Conservation (phyloP, 2,329 filamentous ascomycete species). For the Fusarium setosum region DNA sequence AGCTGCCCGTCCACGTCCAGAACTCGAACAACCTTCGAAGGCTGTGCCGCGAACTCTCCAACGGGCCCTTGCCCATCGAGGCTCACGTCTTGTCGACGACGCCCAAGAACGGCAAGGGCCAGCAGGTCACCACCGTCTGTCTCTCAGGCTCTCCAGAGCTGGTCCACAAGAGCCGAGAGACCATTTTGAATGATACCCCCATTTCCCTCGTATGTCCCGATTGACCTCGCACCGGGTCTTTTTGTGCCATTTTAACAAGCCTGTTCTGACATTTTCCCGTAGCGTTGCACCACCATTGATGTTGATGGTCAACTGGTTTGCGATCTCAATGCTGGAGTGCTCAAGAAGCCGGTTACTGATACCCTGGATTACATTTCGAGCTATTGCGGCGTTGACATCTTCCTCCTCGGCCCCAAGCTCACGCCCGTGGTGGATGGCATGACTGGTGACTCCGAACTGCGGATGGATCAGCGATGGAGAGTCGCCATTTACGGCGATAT, state of each 20-base stretch:
- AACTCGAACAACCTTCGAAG: conserved; percentile 84
- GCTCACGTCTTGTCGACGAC: conserved; percentile 87
- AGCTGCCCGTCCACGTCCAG: conserved; percentile 90
- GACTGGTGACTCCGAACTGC: conserved; percentile 83
- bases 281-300: conserved; percentile 94
- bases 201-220: conserved; percentile 82
- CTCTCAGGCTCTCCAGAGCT: conserved; percentile 88
- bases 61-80: conserved; percentile 77
- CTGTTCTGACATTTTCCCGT: conserved; percentile 32
- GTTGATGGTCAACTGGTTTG: conserved; percentile 92
- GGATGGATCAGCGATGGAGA: conserved; percentile 89
- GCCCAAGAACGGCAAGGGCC: conserved; percentile 75
- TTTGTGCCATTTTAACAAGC: neutral
- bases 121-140: conserved; percentile 86
- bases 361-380: conserved; percentile 88
- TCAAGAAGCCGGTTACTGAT: conserved; percentile 81
- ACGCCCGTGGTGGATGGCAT: conserved; percentile 80
- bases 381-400: conserved; percentile 96
- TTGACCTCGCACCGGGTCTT: neutral
- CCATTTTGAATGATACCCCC: conserved; percentile 90
- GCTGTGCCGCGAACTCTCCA: conserved; percentile 85
- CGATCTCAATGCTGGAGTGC: conserved; percentile 73
- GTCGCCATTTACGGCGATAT: conserved; percentile 96
- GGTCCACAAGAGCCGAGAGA: conserved; percentile 90
- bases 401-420: conserved; percentile 90